phyloP scores from a whole-genome alignment of 1,284 basidiomycete genomes.

The Pyrrhoderma noxium region DNA sequence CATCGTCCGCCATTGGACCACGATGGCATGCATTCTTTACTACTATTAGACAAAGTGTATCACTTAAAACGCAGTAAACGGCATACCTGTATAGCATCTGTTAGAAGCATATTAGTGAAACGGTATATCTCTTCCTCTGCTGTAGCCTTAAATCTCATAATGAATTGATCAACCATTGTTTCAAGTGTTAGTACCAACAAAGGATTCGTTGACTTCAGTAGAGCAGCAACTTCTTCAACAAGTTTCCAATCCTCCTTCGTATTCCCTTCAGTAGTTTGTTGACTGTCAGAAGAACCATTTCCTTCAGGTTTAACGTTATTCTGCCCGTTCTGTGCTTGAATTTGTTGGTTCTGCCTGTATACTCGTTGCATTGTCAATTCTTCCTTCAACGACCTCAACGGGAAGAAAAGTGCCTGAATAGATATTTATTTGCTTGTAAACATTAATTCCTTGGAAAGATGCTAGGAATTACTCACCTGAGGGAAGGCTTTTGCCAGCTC shows the following conservation, averaged over 20 bases:
- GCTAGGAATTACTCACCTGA: conserved; percentile 80
- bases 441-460: too few species aligned
- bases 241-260: conserved; percentile 81
- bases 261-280: conserved; percentile 28
- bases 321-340: conserved; percentile 15
- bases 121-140: conserved; percentile 96
- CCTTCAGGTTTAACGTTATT: conserved; percentile 21
- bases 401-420: conserved; percentile 88
- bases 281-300: conserved; percentile 21
- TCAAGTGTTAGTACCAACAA: conserved; percentile 93
- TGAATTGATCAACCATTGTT: conserved; percentile 95
- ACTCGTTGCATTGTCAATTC: conserved; percentile 61
- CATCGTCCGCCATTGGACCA: conserved; percentile 63
- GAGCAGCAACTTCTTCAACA: conserved; percentile 91
- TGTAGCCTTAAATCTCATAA: conserved; percentile 84
- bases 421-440: too few species aligned
- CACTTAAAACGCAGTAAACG: background rate
- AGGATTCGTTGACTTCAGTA: conserved; percentile 95
- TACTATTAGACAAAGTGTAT: background rate
- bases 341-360: conserved; percentile 16
- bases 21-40: conserved; percentile 65
- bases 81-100: conserved; percentile 61
- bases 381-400: conserved; percentile 86
- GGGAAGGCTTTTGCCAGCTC: conserved; percentile 92
- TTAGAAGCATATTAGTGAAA: conserved; percentile 78